These are phyloP conservation scores for Xylaria acuta DNA, from an alignment of 495 filamentous ascomycete species.

Conservation along the genomic window DNA sequence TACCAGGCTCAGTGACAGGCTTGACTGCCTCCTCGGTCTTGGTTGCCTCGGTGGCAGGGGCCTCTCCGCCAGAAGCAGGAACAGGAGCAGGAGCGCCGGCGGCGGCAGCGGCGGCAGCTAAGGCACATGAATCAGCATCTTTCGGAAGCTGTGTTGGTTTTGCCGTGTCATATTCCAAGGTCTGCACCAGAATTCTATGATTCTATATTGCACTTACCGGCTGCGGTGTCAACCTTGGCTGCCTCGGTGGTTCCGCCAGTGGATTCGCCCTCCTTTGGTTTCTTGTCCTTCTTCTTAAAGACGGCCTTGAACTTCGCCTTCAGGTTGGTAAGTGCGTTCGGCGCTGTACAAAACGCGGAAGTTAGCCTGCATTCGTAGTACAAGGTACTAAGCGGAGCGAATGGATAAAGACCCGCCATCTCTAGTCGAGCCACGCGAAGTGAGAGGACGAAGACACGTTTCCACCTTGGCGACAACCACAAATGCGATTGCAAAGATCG, in stretches of 20 bases:
- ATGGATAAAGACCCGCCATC: slow-evolving; percentile 8
- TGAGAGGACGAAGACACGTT: background rate
- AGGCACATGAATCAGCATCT: slow-evolving; percentile 18
- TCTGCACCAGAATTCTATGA: background rate
- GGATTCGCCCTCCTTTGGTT: slow-evolving; percentile 36
- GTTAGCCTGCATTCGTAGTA: slow-evolving; percentile 32
- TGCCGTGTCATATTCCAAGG: background rate
- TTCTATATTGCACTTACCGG: slow-evolving; percentile 24
- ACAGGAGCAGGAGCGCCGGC: background rate
- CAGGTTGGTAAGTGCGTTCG: slow-evolving; percentile 41
- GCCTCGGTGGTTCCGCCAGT: slow-evolving; percentile 32
- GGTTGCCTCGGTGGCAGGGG: slow-evolving; percentile 8
- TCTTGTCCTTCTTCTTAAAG: slow-evolving; percentile 49
- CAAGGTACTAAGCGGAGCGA: slow-evolving; percentile 11
- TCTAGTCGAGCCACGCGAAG: slow-evolving; percentile 9
- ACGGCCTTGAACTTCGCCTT: slow-evolving; percentile 64
- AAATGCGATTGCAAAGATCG: background rate
- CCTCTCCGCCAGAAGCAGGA: background rate
- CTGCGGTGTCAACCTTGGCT: slow-evolving; percentile 27
- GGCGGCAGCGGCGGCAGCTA: slow-evolving; percentile 7
- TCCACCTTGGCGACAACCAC: slow-evolving; percentile 6
- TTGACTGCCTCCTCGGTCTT: slow-evolving; percentile 26
- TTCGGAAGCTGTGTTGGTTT: background rate
- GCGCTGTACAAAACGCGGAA: slow-evolving; percentile 35
- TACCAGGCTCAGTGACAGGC: slow-evolving; percentile 11